Conservation (phyloP, 441 rosid species). For the Biscutella laevigata region DNA sequence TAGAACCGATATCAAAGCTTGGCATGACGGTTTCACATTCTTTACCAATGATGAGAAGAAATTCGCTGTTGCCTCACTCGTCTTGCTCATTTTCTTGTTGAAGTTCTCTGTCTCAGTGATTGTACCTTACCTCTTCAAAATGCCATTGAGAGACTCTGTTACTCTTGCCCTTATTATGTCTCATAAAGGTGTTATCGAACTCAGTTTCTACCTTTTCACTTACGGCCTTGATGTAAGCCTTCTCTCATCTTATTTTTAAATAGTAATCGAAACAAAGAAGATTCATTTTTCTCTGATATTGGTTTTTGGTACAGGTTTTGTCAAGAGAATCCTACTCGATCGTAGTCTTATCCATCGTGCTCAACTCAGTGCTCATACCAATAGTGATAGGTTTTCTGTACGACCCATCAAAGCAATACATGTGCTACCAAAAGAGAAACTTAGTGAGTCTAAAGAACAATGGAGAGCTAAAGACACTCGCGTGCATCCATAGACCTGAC, state of each 20-base stretch:
- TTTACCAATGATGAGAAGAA: not conserved
- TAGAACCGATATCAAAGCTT: not conserved
- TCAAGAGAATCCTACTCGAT: not conserved
- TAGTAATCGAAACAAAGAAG: not conserved
- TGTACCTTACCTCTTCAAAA: conserved; percentile 25
- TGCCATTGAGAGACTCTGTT: conserved; percentile 35
- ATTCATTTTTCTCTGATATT: not conserved
- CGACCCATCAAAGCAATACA: conserved; percentile 32
- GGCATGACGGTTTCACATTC: conserved; percentile 7
- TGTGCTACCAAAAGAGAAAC: conserved; percentile 35
- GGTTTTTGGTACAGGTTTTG: not conserved
- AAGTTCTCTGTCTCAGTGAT: conserved; percentile 22
- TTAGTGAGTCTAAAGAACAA: conserved; percentile 20
- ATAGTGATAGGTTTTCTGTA: conserved; percentile 21
- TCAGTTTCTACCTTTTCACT: conserved; percentile 16
- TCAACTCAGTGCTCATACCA: conserved; percentile 26
- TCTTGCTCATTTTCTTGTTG: conserved; percentile 1
- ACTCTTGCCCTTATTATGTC: conserved; percentile 31
- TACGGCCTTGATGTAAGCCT: conserved; percentile 1
- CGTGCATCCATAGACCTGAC: conserved; percentile 40
- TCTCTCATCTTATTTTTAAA: conserved; percentile 7
- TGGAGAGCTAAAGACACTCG: conserved; percentile 32
- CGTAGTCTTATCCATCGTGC: conserved; percentile 22
- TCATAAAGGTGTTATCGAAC: conserved; percentile 37
- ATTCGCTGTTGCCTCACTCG: not conserved